phyloP scores from a whole-genome alignment of 441 rosid species.

The Adansonia grandidieri region DNA sequence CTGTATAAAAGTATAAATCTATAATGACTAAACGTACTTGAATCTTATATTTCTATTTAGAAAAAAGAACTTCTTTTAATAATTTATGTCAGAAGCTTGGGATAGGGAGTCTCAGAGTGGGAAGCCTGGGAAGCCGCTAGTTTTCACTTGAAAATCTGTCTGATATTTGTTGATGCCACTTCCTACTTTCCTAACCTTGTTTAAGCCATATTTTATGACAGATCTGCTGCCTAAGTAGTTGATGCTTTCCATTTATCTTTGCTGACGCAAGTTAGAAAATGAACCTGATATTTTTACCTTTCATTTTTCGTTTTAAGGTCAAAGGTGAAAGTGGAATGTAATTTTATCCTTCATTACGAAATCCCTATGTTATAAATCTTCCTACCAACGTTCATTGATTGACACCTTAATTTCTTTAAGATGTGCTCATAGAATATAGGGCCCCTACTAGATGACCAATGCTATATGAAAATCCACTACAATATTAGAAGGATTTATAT shows the following conservation, averaged over 20 bases:
- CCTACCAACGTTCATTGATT: background rate
- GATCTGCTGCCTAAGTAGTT: background rate
- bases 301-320: background rate
- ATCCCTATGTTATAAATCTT: background rate
- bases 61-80: background rate
- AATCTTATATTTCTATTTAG: background rate
- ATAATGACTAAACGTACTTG: background rate
- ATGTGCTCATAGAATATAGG: conserved; percentile 14
- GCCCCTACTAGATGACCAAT: background rate
- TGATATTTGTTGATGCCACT: background rate
- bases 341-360: background rate
- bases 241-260: background rate
- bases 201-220: background rate
- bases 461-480: background rate
- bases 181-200: background rate
- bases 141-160: background rate
- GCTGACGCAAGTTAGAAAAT: background rate
- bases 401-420: background rate
- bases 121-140: background rate
- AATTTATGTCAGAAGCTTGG: background rate
- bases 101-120: background rate
- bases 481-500: no score
- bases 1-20: background rate
- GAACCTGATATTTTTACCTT: background rate
- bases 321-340: background rate